Percentiles rank a stretch among this genome's conserved stretches.
phyloP scores from a whole-genome alignment of 1,139 yeast species.

The Taphrina pruni region DNA sequence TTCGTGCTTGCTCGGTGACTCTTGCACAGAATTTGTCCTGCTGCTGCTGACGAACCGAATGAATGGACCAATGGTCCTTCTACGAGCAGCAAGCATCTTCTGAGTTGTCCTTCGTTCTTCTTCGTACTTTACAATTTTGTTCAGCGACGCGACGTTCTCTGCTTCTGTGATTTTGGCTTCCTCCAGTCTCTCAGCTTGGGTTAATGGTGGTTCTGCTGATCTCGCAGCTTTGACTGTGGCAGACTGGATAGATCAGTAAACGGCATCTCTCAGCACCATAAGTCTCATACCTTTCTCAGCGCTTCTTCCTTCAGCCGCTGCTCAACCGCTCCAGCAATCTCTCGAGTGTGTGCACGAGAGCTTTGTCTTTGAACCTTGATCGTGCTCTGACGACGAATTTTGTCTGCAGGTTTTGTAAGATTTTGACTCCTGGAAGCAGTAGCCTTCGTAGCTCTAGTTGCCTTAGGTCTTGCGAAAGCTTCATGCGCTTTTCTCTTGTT shows the following conservation, averaged over 20 bases:
- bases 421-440: background rate
- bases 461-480: conserved; percentile 38
- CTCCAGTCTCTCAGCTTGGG: conserved; percentile 83
- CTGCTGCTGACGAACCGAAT: conserved; percentile 18
- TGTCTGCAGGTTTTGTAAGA: conserved; percentile 39
- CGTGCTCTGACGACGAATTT: conserved; percentile 15
- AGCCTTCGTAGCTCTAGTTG: background rate
- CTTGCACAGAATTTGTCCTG: background rate
- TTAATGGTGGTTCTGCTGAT: conserved; percentile 52
- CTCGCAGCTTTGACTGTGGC: conserved; percentile 46
- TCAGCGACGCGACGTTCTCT: conserved; percentile 72
- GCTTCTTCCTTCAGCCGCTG: conserved; percentile 75
- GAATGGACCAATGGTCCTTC: conserved; percentile 13
- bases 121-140: conserved; percentile 82
- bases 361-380: conserved; percentile 65
- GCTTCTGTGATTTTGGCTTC: conserved; percentile 89
- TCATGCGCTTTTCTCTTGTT: conserved; percentile 33
- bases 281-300: conserved; percentile 60
- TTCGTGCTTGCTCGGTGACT: background rate
- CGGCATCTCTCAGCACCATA: conserved; percentile 41
- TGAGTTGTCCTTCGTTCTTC: conserved; percentile 53
- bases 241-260: conserved; percentile 51
- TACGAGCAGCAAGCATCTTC: conserved; percentile 15
- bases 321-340: conserved; percentile 77
- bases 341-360: conserved; percentile 76